Base-by-base conservation (phyloP, 257 asterid species). In the Ajuga chamaepitys region DNA sequence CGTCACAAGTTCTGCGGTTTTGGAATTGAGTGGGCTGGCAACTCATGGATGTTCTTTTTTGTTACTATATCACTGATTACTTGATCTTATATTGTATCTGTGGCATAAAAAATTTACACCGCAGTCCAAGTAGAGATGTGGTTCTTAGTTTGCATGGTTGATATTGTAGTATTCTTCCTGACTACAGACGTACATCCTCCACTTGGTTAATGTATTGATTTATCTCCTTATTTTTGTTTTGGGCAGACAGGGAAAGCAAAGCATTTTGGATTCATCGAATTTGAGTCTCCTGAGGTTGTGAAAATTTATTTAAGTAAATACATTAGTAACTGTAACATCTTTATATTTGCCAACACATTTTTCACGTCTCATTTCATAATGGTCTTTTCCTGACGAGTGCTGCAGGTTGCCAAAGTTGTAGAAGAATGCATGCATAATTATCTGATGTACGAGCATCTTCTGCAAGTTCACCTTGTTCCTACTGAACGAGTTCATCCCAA, bases 201-300 rank as follows among this genome's bases (percentile, higher is more conserved):
- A n/a, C 42, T 60, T 30, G 34, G 11, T 66, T 64, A 7, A 9
- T 58, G 7, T 52, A 57, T 65, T 75, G 7, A 74, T 68, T 35
- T 55, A 22, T 45, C 12, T 58, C 14, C 4, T 56, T 41, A 41
- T 48, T 38, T 66, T 64, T 58, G 24, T 65, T 63, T 38, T 72
- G 58, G 44, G 70, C 95, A 93, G 97, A 93, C 97, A 0, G 98
- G 96, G 64, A 93, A 89, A 75, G 84, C 97, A 18, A 89, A 81
- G 86, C 97, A 93, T 77, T 93, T 79, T 77, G 99, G 97, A 62
- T 89, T 89, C 85, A 87, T 89, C 42, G 95, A 93, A 63, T 93
- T 89, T 50, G 87, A 81, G 73, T 89, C 97, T 42, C 88, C 95
- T 2, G 99, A 93, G 99, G 99, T 92, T 54, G 73, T 45, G 8